Base-by-base conservation (phyloP, 495 filamentous ascomycete species). In the Aspergillus kassunensis region DNA sequence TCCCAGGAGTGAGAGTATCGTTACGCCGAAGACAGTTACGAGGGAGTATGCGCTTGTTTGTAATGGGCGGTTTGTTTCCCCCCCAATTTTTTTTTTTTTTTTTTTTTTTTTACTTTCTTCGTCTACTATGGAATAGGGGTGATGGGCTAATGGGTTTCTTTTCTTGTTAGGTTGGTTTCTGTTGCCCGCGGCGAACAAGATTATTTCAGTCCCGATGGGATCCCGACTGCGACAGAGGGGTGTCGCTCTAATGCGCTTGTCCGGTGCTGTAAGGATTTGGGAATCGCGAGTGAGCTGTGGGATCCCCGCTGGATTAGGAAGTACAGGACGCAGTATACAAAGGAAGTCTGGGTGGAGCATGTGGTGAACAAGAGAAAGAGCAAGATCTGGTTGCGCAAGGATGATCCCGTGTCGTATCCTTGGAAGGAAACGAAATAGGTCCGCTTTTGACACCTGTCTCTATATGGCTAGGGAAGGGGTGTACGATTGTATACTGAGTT, bases 191-290 rank as follows among this genome's bases (percentile, higher is more conserved):
- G 93, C 64, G 95, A 97, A 68, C 91, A 96, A 69, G 83, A 90
- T 52, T 98, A 97, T 69, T 98, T 97, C 71, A 83, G 81, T 46
- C 84, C 89, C 11, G 90, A 95, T 49, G 89, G 88, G 40, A 93
- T 98, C 52, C 90, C 93, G n/a, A 97, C 91, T 2, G 93, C 95
- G 0, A 91, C 91, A 25, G 93, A 98, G 68, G 93, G 93, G 16
- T 95, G 90, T 75, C 95, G 96, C 67, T 96, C 90, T 15, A 98
- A 97, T 67, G 93, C 93, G 16, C 77, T 98, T 48, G 89, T 96
- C 77, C 87, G 93, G 20, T 96, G 90, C 74, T 97, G 95, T 74
- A 98, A 98, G 72, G 93, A 98, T 68, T 78, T 98, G 19, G 93
- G 93, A 11, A 86, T 98, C 49, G 95, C 91, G 3, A 90, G 85